Percentiles rank a stretch among this genome's conserved stretches.
Evolutionary conservation across 2,329 filamentous ascomycete genomes (phyloP).

Genomic region (Colletotrichum limetticola): DNA sequence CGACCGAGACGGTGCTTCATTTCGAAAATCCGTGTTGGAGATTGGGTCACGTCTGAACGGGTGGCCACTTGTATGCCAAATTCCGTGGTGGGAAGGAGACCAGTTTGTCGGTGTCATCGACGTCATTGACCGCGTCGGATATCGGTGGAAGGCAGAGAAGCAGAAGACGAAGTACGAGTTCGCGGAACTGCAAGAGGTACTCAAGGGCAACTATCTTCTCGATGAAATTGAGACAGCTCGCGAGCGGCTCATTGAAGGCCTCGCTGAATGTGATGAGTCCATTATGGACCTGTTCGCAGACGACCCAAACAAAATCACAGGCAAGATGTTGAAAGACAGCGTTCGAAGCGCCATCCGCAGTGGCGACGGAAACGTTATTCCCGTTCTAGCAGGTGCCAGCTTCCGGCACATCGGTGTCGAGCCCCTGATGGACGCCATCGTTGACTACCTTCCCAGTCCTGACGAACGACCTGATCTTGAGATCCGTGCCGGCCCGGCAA

Average conservation of each 20-base stretch:
- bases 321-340: slow-evolving; percentile 74
- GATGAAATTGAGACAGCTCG: slow-evolving; percentile 81
- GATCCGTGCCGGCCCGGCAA: slow-evolving; percentile 73
- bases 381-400: slow-evolving; percentile 91
- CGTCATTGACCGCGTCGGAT: slow-evolving; percentile 77
- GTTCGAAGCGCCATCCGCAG: slow-evolving; percentile 77
- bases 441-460: slow-evolving; percentile 88
- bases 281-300: slow-evolving; percentile 89
- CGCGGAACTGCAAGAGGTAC: slow-evolving; percentile 42
- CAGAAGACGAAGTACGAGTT: slow-evolving; percentile 43
- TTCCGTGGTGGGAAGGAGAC: slow-evolving; percentile 92
- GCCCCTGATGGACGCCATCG: slow-evolving; percentile 87
- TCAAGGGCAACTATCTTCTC: slow-evolving; percentile 61
- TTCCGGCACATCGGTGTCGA: slow-evolving; percentile 95
- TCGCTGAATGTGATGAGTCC: slow-evolving; percentile 89
- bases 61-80: slow-evolving; percentile 92
- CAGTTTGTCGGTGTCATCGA: slow-evolving; percentile 87
- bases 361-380: slow-evolving; percentile 79
- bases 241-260: slow-evolving; percentile 79
- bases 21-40: slow-evolving; percentile 86
- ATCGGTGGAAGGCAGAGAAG: slow-evolving; percentile 72
- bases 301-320: slow-evolving; percentile 77
- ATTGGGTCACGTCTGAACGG: slow-evolving; percentile 82
- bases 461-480: slow-evolving; percentile 82
- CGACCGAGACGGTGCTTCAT: slow-evolving; percentile 81